These are phyloP conservation scores for Bryum argenteum DNA, from an alignment of 225 moss, liverwort and hornwort genomes.

Conservation along the genomic window DNA sequence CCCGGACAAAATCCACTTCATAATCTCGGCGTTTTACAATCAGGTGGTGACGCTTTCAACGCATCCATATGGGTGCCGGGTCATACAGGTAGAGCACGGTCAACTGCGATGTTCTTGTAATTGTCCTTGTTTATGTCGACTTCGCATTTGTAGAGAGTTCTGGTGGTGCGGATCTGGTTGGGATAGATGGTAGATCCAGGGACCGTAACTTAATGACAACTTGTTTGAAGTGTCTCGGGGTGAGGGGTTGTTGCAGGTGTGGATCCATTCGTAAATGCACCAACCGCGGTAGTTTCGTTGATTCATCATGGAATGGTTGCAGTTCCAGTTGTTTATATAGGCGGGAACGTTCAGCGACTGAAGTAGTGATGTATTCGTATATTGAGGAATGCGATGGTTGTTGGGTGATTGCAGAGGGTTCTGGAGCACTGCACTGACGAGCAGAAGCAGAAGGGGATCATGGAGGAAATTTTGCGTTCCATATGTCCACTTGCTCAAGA, in stretches of 20 bases:
- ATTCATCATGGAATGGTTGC: too few species aligned
- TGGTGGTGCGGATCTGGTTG: too few species aligned
- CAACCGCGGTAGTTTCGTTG: too few species aligned
- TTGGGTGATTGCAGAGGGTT: slow-evolving; percentile 63
- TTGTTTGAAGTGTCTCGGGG: too few species aligned
- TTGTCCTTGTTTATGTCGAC: background rate
- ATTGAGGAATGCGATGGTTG: background rate
- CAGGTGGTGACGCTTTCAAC: slow-evolving; percentile 90
- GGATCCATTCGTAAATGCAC: too few species aligned
- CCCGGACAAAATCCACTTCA: slow-evolving; percentile 85
- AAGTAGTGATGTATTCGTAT: too few species aligned
- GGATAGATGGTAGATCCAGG: too few species aligned
- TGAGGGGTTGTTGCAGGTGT: too few species aligned
- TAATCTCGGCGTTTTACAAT: slow-evolving; percentile 90
- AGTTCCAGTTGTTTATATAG: too few species aligned
- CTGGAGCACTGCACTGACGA: slow-evolving; percentile 93
- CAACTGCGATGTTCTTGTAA: background rate
- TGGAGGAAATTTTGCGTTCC: slow-evolving; percentile 88
- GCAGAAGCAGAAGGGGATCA: slow-evolving; percentile 90
- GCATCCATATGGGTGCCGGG: slow-evolving; percentile 94
- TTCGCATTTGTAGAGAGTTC: background rate
- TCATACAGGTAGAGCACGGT: slow-evolving; percentile 63
- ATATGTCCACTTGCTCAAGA: slow-evolving; percentile 87
- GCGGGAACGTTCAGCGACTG: too few species aligned
- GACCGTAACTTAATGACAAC: too few species aligned